These are phyloP conservation scores for Coniochaeta hoffmannii DNA, from an alignment of 2,329 filamentous ascomycete species.

Conservation along the genomic window DNA sequence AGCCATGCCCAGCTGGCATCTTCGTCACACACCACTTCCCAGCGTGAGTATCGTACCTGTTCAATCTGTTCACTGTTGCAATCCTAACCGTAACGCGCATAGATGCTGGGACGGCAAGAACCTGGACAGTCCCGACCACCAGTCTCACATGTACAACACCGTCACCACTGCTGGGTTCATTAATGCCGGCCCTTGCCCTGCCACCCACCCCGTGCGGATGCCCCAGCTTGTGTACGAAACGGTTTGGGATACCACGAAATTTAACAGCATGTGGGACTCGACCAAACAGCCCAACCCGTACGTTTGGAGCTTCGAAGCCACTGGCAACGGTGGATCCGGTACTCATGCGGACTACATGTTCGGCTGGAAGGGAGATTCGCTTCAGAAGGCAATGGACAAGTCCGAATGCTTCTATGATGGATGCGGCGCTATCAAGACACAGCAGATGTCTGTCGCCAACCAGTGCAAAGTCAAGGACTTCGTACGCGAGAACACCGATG, in stretches of 20 bases:
- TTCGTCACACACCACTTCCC: conserved; percentile 14
- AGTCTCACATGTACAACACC: conserved; percentile 12
- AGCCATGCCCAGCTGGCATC: conserved; percentile 12
- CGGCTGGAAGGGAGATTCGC: conserved; percentile 7
- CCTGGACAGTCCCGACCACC: conserved; percentile 11
- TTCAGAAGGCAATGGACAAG: conserved; percentile 6
- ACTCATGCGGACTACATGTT: conserved; percentile 8
- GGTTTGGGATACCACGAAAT: conserved; percentile 10
- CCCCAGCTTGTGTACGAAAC: conserved; percentile 10
- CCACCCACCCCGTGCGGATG: conserved; percentile 10
- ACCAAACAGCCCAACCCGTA: conserved; percentile 4
- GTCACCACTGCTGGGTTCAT: conserved; percentile 8
- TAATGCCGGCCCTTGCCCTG: conserved; percentile 6
- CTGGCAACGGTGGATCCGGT: neutral
- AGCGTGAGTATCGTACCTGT: conserved; percentile 4
- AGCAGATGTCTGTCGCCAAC: conserved; percentile 20
- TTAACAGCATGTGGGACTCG: conserved; percentile 13
- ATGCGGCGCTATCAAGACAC: conserved; percentile 23
- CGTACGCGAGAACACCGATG: conserved; percentile 20
- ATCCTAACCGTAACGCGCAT: neutral
- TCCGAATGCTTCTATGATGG: conserved; percentile 30
- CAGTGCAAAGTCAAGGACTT: conserved; percentile 21
- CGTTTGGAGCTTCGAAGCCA: conserved; percentile 11
- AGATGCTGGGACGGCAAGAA: conserved; percentile 13
- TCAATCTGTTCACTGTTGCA: neutral